Percentiles rank a stretch among this genome's conserved stretches.
Evolutionary conservation across 345 rosid species (phyloP).

Genomic region (Jatropha curcas): DNA sequence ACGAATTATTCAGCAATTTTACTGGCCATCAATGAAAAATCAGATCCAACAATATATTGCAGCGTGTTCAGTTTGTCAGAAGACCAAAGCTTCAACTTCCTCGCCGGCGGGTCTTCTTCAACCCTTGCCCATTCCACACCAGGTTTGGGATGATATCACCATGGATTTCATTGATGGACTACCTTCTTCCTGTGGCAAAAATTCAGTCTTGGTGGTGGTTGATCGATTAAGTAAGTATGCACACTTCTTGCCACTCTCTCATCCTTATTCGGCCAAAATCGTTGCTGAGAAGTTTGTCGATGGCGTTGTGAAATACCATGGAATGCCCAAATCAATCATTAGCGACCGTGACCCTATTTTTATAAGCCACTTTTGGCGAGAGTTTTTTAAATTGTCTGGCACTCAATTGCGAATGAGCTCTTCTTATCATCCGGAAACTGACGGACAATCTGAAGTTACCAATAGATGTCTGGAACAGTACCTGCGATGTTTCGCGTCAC

Average conservation of each 20-base stretch:
- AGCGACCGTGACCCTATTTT: background rate
- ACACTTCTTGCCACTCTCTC: too few species aligned
- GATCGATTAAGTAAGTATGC: too few species aligned
- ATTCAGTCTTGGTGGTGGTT: too few species aligned
- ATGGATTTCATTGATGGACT: background rate
- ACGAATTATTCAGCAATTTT: too few species aligned
- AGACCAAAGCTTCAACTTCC: background rate
- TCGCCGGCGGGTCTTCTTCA: background rate
- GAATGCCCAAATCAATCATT: background rate
- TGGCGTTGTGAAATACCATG: background rate
- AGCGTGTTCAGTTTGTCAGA: background rate
- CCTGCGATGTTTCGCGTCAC: background rate
- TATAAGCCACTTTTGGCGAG: too few species aligned
- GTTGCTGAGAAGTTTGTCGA: background rate
- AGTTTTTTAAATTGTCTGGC: too few species aligned
- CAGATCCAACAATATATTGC: background rate
- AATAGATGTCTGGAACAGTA: too few species aligned
- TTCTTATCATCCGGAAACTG: background rate
- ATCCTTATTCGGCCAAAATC: background rate
- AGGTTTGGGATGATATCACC: background rate
- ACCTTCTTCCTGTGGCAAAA: background rate
- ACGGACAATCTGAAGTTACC: background rate
- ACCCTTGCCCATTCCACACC: background rate
- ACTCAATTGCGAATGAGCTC: background rate
- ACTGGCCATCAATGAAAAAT: too few species aligned